A percentile compares a stretch with the other conserved stretches of the same genome.
Conservation (phyloP, 2,329 filamentous ascomycete species). For the Fusarium virguliforme region DNA sequence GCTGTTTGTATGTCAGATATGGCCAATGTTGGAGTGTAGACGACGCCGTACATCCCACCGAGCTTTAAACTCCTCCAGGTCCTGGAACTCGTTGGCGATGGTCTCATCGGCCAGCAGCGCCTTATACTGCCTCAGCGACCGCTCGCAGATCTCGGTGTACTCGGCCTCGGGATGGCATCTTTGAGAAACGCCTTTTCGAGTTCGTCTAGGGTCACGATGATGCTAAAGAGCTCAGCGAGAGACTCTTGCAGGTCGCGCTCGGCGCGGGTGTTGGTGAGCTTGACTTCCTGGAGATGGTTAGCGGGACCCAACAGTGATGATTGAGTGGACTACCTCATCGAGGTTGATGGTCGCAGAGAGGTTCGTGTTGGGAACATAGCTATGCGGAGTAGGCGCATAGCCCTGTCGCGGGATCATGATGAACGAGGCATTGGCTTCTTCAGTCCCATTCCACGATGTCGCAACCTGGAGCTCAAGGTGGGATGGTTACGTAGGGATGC, state of each 20-base stretch:
- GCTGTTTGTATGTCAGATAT: slow-evolving; percentile 64
- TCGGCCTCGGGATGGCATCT: slow-evolving; percentile 92
- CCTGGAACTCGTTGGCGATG: slow-evolving; percentile 89
- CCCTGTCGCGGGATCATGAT: slow-evolving; percentile 75
- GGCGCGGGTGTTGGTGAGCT: slow-evolving; percentile 86
- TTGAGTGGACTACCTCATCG: slow-evolving; percentile 78
- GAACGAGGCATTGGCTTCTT: slow-evolving; percentile 52
- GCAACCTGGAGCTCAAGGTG: slow-evolving; percentile 39
- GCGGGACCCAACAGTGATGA: slow-evolving; percentile 35
- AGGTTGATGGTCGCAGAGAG: slow-evolving; percentile 93
- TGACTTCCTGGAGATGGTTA: slow-evolving; percentile 82
- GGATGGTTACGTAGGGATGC: slow-evolving; percentile 51
- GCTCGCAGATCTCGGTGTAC: slow-evolving; percentile 96
- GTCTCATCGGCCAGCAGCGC: slow-evolving; percentile 92
- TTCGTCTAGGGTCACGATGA: slow-evolving; percentile 94
- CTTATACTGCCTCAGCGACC: slow-evolving; percentile 96
- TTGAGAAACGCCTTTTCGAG: slow-evolving; percentile 97
- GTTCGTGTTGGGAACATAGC: slow-evolving; percentile 88
- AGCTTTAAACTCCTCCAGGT: slow-evolving; percentile 90
- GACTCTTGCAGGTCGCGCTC: slow-evolving; percentile 97
- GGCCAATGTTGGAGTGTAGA: rapidly evolving
- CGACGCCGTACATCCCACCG: slow-evolving; percentile 83
- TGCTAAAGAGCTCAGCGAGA: slow-evolving; percentile 96
- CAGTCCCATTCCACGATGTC: slow-evolving; percentile 16
- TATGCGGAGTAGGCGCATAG: slow-evolving; percentile 91